Evolutionary conservation across 352 stramenopile genomes (phyloP), one percentile per base, ranked within the genome.

Genomic region (Phytopythium sindhum): DNA sequence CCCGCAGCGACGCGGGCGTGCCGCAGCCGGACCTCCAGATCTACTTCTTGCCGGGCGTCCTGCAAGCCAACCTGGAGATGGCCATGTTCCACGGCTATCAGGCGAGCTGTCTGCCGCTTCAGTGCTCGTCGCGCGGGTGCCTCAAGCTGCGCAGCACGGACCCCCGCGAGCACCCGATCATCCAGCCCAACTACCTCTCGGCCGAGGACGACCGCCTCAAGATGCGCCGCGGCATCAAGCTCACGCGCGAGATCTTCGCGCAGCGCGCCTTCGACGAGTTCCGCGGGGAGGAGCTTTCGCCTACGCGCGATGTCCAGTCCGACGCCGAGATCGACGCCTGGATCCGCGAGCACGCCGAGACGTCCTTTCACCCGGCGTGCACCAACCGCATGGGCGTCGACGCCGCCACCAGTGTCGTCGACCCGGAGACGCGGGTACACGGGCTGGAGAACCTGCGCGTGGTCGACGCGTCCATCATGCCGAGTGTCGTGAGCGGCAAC

Each of bases 401-500:
- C 56, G 59, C 26, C 11, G 33, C 72, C 39, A 80, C 73, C 64
- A 77, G 75, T 19, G 91, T 97, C 56, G 86, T 98, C 21, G 88
- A 97, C 58, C 68, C 86, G 21, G 45, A 72, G 26, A 80, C 92
- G 28, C 69, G 70, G 9, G 87, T 98, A n/a, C 76, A 88, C 39
- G 89, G 87, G 19, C 60, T 96, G 19, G 69, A 92, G 10, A 73
- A 77, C 57, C 72, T 98, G 24, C 78, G 86, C 26, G 69, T 98
- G 9, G 85, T 89, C 11, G 91, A 98, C 65, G 91, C 91, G 19
- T 95, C 83, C 44, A 86, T 96, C 65, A 96, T 98, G 75, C 91
- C 90, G 41, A 89, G 81, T 63, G 94, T 97, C 58, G 77, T 95
- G 55, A 97, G 89, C 61, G 91, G 91, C 50, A 98, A 98, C 69